Base-by-base conservation (phyloP, 768 basidiomycete species). In the Leccinum subgranulosum region DNA sequence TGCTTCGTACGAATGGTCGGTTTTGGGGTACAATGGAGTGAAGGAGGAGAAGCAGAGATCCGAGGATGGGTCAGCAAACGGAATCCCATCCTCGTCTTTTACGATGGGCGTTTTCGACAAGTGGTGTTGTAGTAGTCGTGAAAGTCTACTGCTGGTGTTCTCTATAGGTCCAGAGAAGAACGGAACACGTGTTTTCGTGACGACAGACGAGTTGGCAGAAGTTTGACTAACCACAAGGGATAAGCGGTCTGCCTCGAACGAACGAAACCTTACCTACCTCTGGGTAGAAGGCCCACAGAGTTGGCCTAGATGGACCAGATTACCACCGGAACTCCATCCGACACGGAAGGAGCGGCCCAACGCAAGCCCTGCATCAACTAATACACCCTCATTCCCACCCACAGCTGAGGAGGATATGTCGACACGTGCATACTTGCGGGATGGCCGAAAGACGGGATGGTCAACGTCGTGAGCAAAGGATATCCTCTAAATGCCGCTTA, bases 261-360 rank as follows among this genome's bases (percentile, higher is more conserved):
- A 49, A 54, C 1, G 14, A 56, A 62, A 33, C 41, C 9, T 39
- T 21, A 79, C 87, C 68, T 66, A 90, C 90, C 74, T 61, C 50
- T 76, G 73, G 52, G 77, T 75, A 4, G 67, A 74, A 25, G 87
- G 85, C 7, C 78, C 75, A 73, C 90, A 87, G 60, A 96, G 74
- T 50, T 78, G 77, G n/a, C 92, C 94, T 11, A 88, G 70, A 71
- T 92, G 88, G 11, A 86, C 86, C 7, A 98, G 68, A 39, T 77
- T 78, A 1, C 93, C 93, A 36, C 83, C 81, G 1, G 90, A 87
- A 19, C 95, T 92, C 93, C 94, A 98, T 4, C 92, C 86, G 3
- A 89, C 92, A 56, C 94, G 81, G 72, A 94, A 97, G 12, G 90
- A 92, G 17, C 93, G 83, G 12, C 94, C 94, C 55, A 94, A 75